Conservation (phyloP, 495 filamentous ascomycete species). For the Hypoxylon cercidicola region DNA sequence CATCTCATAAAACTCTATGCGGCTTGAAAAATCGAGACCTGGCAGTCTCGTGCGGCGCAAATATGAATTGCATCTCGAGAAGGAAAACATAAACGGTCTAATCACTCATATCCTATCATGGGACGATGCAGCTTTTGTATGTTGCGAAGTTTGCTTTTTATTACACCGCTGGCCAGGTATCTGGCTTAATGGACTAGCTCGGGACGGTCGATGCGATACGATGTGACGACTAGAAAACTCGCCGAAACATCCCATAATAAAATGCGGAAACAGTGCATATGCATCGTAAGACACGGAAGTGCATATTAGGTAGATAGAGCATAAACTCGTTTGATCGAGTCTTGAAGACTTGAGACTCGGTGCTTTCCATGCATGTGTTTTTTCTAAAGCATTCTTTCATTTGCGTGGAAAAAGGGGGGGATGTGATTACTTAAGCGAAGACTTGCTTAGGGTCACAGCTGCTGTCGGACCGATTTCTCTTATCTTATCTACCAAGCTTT, state of each 20-base stretch:
- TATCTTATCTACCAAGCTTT: constrained; percentile 34
- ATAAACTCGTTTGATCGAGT: constrained; percentile 7
- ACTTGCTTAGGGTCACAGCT: not conserved
- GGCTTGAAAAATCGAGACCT: constrained; percentile 15
- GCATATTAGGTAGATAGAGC: constrained; percentile 24
- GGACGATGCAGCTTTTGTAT: constrained; percentile 28
- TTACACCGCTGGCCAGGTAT: not conserved
- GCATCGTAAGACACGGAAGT: constrained; percentile 7
- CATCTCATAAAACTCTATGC: constrained; percentile 11
- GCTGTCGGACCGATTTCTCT: not conserved
- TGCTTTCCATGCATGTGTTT: not conserved
- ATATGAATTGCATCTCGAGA: constrained; percentile 24
- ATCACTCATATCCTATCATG: constrained; percentile 25
- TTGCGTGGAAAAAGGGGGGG: not conserved
- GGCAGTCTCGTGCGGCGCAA: constrained; percentile 24
- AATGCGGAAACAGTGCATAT: not conserved
- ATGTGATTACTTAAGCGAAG: constrained; percentile 18
- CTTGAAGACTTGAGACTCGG: not conserved
- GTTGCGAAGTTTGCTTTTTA: constrained; percentile 14
- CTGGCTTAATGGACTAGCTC: not conserved
- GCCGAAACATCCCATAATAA: not conserved
- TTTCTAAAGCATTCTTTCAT: not conserved
- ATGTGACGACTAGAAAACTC: not conserved
- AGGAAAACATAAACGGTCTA: constrained; percentile 15
- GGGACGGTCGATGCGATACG: not conserved